phyloP scores from a whole-genome alignment of 257 asterid genomes.

The Dorcoceras hygrometricum region DNA sequence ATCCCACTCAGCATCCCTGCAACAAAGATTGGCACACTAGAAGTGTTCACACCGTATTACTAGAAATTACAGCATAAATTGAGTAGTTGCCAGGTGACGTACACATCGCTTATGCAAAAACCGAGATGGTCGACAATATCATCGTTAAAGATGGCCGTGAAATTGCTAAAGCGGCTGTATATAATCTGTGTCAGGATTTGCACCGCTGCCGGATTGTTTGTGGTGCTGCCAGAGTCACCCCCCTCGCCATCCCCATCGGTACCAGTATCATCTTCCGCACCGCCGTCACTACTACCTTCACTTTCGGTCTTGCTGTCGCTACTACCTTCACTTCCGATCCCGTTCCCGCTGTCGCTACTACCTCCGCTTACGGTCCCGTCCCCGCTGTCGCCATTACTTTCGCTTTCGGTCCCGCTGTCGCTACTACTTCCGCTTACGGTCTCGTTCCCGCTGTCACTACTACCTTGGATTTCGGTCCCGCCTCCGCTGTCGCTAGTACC shows the following conservation, averaged over 20 bases:
- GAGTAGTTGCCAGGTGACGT: background rate
- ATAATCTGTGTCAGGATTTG: slow-evolving; percentile 51
- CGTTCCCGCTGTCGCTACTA: background rate
- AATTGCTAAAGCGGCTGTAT: slow-evolving; percentile 55
- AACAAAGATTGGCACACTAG: slow-evolving; percentile 9
- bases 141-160: slow-evolving; percentile 46
- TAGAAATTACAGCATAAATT: too few species aligned
- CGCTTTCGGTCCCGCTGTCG: background rate
- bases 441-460: background rate
- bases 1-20: slow-evolving; percentile 83
- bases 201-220: slow-evolving; percentile 36
- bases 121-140: slow-evolving; percentile 45
- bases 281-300: background rate
- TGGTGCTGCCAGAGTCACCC: background rate
- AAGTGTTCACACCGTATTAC: background rate
- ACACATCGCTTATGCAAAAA: slow-evolving; percentile 75
- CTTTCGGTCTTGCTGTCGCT: background rate
- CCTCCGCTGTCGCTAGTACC: background rate
- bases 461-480: background rate
- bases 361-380: background rate
- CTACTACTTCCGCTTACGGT: background rate
- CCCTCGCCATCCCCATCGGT: background rate
- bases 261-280: background rate
- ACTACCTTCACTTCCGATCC: background rate
- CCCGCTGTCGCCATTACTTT: background rate